Base-by-base conservation (phyloP, 805 yeast species). In the Brettanomyces naardenensis region DNA sequence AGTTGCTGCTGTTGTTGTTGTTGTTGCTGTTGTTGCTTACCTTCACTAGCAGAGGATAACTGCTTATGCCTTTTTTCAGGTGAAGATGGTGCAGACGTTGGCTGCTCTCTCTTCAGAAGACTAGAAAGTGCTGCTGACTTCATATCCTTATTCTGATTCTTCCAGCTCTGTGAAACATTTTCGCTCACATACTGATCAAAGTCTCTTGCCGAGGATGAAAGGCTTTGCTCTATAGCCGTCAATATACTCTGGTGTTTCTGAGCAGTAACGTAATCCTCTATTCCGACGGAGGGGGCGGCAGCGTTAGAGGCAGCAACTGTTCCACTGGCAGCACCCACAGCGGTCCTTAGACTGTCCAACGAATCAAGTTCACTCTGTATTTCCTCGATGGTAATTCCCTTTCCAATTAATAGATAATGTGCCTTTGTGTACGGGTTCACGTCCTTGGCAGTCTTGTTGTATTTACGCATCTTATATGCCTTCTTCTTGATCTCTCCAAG, bases 361-460 rank as follows among this genome's bases (percentile, higher is more conserved):
- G 71, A 47, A 35, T 69, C 66, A 40, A 80, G 59, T 35, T 77
- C 80, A 23, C 61, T 61, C 46, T 84, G 88, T 28, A 89, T 77
- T 40, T 86, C 92, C 49, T 86, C 95, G 36, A 90, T 80, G 30
- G 85, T 78, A 37, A 88, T 73, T 1, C 97, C 97, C 52, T 90
- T 81, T 1, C 89, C 84, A 5, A 96, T 95, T 31, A 90, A 65
- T 28, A 92, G 64, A 56, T 92, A 92, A 54, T 92, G 97, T 2
- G 85, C 92, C 50, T 78, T 80, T 3, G 87, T 80, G 51, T 63
- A 70, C 4, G 66, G 68, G 31, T 62, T 58, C 7, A 51, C 47
- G 31, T 64, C 64, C 11, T 55, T 50, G 27, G 66, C 69, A 15
- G 53, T 51, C 28, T 56, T 55, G 34, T 56, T 56, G 42, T 45